Percentiles rank a stretch among this genome's conserved stretches.
Conservation (phyloP, 78 protist genomes). For the Diacronema lutheri region DNA sequence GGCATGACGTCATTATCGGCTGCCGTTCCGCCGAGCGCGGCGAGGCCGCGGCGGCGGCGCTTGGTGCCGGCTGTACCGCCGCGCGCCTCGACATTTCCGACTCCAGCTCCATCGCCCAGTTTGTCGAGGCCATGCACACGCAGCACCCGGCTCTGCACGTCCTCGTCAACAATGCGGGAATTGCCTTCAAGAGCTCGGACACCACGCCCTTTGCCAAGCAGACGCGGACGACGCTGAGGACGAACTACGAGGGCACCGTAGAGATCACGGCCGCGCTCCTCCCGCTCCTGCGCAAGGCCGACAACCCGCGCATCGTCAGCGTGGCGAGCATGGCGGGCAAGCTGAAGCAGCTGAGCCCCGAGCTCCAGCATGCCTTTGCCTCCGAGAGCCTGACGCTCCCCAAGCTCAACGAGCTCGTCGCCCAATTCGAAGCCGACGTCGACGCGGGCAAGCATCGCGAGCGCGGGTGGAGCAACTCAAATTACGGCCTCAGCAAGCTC, state of each 20-base stretch:
- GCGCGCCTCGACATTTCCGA: no score
- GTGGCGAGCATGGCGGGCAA: background rate
- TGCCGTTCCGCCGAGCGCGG: no score
- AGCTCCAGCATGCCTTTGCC: background rate
- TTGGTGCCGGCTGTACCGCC: no score
- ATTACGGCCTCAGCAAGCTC: constrained; percentile 14
- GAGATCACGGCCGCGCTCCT: background rate
- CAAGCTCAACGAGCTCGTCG: background rate
- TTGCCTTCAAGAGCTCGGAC: background rate
- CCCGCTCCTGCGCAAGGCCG: constrained; percentile 2
- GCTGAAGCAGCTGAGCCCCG: background rate
- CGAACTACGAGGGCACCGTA: constrained; percentile 6
- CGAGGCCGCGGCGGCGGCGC: no score
- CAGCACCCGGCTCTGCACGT: background rate
- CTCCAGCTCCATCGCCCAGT: no score
- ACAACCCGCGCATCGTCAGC: background rate
- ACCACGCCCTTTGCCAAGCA: constrained; percentile 13
- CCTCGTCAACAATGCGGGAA: constrained; percentile 25
- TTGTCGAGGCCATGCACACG: no score
- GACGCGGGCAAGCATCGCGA: background rate
- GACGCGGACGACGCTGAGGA: constrained; percentile 1
- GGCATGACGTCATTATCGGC: no score
- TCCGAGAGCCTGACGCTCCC: background rate
- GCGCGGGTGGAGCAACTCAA: background rate
- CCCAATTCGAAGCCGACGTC: background rate